A percentile compares a stretch with the other conserved stretches of the same genome.
phyloP scores from a whole-genome alignment of 2,329 filamentous ascomycete genomes.

The Penicillium sp. region DNA sequence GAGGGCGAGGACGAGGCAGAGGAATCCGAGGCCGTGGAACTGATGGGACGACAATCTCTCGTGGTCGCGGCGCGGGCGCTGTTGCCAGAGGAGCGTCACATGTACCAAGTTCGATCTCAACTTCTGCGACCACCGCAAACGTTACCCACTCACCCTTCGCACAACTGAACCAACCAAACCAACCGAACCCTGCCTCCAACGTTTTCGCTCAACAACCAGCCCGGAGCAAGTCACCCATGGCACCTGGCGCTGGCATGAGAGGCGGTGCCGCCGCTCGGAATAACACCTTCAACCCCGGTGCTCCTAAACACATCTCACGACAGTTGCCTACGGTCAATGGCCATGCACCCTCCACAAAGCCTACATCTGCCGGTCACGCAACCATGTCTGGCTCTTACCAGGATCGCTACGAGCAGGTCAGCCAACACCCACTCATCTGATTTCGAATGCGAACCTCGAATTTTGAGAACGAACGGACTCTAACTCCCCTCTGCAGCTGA shows the following conservation, averaged over 20 bases:
- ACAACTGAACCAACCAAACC: slow-evolving; percentile 33
- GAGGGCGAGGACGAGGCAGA: slow-evolving; percentile 29
- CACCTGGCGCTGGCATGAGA: not conserved
- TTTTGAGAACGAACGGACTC: slow-evolving; percentile 1
- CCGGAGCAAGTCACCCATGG: slow-evolving; percentile 28
- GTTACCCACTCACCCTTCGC: slow-evolving; percentile 35
- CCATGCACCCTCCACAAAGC: slow-evolving; percentile 15
- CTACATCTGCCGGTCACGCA: slow-evolving; percentile 33
- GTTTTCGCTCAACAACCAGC: slow-evolving; percentile 25
- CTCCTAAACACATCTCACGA: slow-evolving; percentile 11
- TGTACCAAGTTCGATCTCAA: slow-evolving; percentile 2
- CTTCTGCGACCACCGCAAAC: slow-evolving; percentile 5
- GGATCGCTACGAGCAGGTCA: slow-evolving; percentile 47
- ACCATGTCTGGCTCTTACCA: slow-evolving; percentile 36
- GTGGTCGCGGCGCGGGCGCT: slow-evolving; percentile 30
- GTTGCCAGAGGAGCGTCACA: slow-evolving; percentile 23
- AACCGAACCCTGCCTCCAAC: slow-evolving; percentile 8
- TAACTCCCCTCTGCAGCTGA: slow-evolving; percentile 46
- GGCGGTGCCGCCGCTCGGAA: slow-evolving; percentile 3
- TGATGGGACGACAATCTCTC: not conserved
- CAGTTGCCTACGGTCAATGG: slow-evolving; percentile 21
- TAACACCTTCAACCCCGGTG: slow-evolving; percentile 6
- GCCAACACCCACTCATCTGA: slow-evolving; percentile 14
- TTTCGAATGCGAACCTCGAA: slow-evolving; percentile 3
- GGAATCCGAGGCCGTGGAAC: slow-evolving; percentile 25